Base-by-base conservation (phyloP, 1,139 yeast genomes). In the Saccharomyces hybrid region DNA sequence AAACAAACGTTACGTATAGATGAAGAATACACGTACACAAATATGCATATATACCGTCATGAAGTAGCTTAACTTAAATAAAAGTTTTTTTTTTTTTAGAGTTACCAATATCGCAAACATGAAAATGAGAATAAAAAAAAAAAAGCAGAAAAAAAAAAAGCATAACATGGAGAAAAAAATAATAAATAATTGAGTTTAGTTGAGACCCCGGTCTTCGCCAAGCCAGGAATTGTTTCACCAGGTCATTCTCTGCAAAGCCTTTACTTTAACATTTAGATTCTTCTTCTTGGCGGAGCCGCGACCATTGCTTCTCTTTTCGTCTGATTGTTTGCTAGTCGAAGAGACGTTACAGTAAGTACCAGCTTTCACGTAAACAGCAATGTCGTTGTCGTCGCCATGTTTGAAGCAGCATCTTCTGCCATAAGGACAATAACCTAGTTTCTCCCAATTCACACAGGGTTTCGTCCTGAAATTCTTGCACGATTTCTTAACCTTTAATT, bases 401-500 rank as follows among this genome's bases (percentile, higher is more conserved):
- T 86, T 87, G 75, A 90, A 90, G 67, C 96, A 88, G 71, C 97
- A 90, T 68, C 97, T 80, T 69, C 82, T 88, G 34, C 96, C 96
- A 71, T 90, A 90, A 51, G 95, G 82, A 69, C 97, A 90, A 53
- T 81, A 75, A 23, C 96, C 96, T 54, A 78, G 80, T 67, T 85
- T 85, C 46, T 83, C 68, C 96, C 96, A 90, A 71, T 90, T 90
- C 60, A 83, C 85, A 73, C 97, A 90, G 25, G 95, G 88, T 72
- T 89, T 90, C 31, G 96, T 87, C 67, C 96, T 82, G 86, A 95
- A 90, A 66, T 89, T 90, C 56, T 86, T 82, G 16, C 93, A 87
- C 57, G 95, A 78, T 58, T 83, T 85, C 51, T 88, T 83, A 16
- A 71, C 65, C 69, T 88, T 88, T 64, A 90, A 75, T 68, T 90